Evolutionary conservation across 805 yeast species (phyloP).

Genomic region (Metahyphopichia silvanorum): DNA sequence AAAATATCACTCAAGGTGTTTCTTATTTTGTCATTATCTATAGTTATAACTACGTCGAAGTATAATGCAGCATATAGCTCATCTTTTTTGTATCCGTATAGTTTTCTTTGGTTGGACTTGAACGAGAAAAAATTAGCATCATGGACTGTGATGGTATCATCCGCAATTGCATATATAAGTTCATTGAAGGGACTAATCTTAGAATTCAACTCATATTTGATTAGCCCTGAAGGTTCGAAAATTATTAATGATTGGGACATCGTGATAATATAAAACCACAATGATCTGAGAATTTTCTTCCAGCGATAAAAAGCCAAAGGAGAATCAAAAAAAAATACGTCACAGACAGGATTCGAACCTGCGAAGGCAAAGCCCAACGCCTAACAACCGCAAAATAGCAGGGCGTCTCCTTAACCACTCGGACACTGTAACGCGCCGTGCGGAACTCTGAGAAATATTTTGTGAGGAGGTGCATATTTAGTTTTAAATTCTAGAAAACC

Average conservation of each 20-base stretch:
- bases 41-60: constrained; percentile 36
- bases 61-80: constrained; percentile 32
- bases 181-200: constrained; percentile 39
- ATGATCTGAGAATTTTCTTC: too few species aligned
- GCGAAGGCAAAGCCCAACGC: constrained; percentile 47
- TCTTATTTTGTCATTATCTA: constrained; percentile 36
- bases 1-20: constrained; percentile 28
- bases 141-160: constrained; percentile 21
- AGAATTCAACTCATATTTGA: constrained; percentile 34
- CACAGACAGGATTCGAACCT: constrained; percentile 54
- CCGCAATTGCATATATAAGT: constrained; percentile 29
- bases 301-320: too few species aligned
- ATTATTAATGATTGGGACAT: constrained; percentile 42
- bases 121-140: constrained; percentile 32
- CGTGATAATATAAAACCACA: too few species aligned
- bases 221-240: constrained; percentile 32
- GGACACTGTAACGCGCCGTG: constrained; percentile 51
- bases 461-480: too few species aligned
- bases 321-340: constrained; percentile 34
- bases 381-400: constrained; percentile 33
- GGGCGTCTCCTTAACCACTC: constrained; percentile 54
- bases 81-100: constrained; percentile 26
- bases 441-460: too few species aligned
- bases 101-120: constrained; percentile 29
- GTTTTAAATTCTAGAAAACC: too few species aligned